Conservation (phyloP, 805 yeast genomes). For the Lachancea sp. region DNA sequence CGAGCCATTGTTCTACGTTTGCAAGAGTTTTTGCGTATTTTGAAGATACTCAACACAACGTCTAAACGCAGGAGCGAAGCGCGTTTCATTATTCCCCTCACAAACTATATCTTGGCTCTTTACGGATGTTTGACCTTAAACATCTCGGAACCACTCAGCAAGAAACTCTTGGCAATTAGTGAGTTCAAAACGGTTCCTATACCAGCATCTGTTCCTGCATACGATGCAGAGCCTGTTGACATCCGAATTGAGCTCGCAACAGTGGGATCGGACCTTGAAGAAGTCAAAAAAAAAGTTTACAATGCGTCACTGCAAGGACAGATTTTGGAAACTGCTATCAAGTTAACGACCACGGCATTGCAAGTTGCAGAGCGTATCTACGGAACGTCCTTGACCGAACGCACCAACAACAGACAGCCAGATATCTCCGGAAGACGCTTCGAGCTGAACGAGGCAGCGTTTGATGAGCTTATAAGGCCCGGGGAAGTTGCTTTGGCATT, state of each 20-base stretch:
- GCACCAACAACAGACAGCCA: constrained; percentile 28
- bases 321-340: constrained; percentile 19
- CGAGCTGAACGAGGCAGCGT: constrained; percentile 22
- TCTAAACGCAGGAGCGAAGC: constrained; percentile 19
- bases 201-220: constrained; percentile 17
- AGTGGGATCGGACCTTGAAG: constrained; percentile 10
- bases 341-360: constrained; percentile 25
- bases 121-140: constrained; percentile 38
- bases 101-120: constrained; percentile 33
- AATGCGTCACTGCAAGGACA: constrained; percentile 24
- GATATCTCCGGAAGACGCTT: constrained; percentile 26
- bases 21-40: constrained; percentile 32
- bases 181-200: constrained; percentile 24
- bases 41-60: constrained; percentile 28
- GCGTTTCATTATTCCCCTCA: constrained; percentile 29
- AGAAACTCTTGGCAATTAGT: constrained; percentile 34
- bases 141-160: constrained; percentile 35
- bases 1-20: constrained; percentile 47
- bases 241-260: constrained; percentile 21
- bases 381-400: constrained; percentile 27
- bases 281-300: constrained; percentile 20
- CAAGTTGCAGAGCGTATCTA: constrained; percentile 28
- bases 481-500: constrained; percentile 25
- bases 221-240: constrained; percentile 15
- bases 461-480: constrained; percentile 32